Percentiles rank a stretch among this genome's conserved stretches.
phyloP scores from a whole-genome alignment of 2,329 filamentous ascomycete species.

The Aspergillus costaricaensis region DNA sequence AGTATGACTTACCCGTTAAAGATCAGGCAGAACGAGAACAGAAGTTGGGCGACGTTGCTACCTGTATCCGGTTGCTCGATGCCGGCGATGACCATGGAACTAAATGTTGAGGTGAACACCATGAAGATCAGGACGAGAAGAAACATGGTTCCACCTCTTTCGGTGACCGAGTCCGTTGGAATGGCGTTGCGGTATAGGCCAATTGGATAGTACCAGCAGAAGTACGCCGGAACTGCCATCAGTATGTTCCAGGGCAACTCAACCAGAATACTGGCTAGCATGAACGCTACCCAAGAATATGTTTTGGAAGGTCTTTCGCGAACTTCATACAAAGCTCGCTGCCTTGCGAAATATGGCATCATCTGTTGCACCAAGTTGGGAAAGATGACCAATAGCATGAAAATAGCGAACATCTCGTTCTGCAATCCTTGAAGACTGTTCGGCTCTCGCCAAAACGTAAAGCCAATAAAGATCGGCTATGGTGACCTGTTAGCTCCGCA shows the following conservation, averaged over 20 bases:
- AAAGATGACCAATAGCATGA: slow-evolving; percentile 79
- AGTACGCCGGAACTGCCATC: slow-evolving; percentile 60
- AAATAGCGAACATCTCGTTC: slow-evolving; percentile 86
- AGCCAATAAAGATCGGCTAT: slow-evolving; percentile 74
- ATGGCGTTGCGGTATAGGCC: slow-evolving; percentile 44
- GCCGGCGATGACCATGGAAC: slow-evolving; percentile 70
- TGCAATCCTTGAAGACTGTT: slow-evolving; percentile 78
- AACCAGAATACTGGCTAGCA: slow-evolving; percentile 67
- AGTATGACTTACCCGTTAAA: slow-evolving; percentile 50
- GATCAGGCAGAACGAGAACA: slow-evolving; percentile 59
- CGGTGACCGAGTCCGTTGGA: slow-evolving; percentile 36
- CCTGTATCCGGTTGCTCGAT: slow-evolving; percentile 68
- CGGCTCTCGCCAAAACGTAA: slow-evolving; percentile 73
- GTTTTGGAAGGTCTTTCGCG: slow-evolving; percentile 63
- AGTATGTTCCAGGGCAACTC: slow-evolving; percentile 67
- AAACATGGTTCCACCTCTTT: slow-evolving; percentile 64
- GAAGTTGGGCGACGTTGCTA: slow-evolving; percentile 59
- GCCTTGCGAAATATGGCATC: slow-evolving; percentile 58
- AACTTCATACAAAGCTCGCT: slow-evolving; percentile 58
- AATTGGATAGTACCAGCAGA: slow-evolving; percentile 67
- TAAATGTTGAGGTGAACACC: slow-evolving; percentile 70
- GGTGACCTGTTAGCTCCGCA: slow-evolving; percentile 21
- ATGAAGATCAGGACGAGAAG: slow-evolving; percentile 66
- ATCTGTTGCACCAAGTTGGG: slow-evolving; percentile 54
- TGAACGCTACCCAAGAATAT: slow-evolving; percentile 71